Percentiles rank a stretch among this genome's conserved stretches.
Conservation (phyloP, 768 basidiomycete species). For the Hericium coralloides region DNA sequence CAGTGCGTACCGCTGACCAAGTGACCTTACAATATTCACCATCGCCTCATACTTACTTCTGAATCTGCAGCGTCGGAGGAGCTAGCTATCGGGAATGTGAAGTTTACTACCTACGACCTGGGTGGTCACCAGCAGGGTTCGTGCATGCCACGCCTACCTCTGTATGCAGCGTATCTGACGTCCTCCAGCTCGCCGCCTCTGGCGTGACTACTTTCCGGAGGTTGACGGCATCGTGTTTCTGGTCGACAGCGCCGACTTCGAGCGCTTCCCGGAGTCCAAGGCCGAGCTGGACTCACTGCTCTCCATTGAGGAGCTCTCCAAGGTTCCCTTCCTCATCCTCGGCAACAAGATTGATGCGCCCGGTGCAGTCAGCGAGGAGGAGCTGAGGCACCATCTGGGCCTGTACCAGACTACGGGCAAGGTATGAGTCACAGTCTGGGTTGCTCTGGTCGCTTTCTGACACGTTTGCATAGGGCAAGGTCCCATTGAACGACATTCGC, state of each 20-base stretch:
- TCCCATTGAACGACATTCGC: conserved; percentile 91
- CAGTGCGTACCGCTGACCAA: conserved; percentile 48
- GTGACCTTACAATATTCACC: background rate
- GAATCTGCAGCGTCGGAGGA: conserved; percentile 87
- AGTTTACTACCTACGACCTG: conserved; percentile 97
- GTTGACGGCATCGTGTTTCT: conserved; percentile 98
- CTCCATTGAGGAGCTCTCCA: conserved; percentile 88
- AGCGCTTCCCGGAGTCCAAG: conserved; percentile 94
- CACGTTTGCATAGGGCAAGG: conserved; percentile 66
- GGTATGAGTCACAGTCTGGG: conserved; percentile 34
- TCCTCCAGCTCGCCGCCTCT: conserved; percentile 80
- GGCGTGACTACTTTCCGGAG: conserved; percentile 99
- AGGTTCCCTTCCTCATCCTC: conserved; percentile 96
- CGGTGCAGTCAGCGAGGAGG: conserved; percentile 95
- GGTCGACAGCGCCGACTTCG: conserved; percentile 94
- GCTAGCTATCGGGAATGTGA: conserved; percentile 96
- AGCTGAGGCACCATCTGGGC: conserved; percentile 89
- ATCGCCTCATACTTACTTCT: conserved; percentile 5
- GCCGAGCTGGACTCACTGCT: conserved; percentile 95
- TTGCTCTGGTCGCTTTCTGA: conserved; percentile 4
- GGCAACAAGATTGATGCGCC: conserved; percentile 99
- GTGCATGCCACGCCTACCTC: conserved; percentile 11
- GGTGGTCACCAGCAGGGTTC: conserved; percentile 95
- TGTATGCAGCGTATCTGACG: background rate
- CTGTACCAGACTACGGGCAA: conserved; percentile 99